These are phyloP conservation scores for Acer negundo DNA, from an alignment of 345 rosid genomes.

Conservation along the genomic window DNA sequence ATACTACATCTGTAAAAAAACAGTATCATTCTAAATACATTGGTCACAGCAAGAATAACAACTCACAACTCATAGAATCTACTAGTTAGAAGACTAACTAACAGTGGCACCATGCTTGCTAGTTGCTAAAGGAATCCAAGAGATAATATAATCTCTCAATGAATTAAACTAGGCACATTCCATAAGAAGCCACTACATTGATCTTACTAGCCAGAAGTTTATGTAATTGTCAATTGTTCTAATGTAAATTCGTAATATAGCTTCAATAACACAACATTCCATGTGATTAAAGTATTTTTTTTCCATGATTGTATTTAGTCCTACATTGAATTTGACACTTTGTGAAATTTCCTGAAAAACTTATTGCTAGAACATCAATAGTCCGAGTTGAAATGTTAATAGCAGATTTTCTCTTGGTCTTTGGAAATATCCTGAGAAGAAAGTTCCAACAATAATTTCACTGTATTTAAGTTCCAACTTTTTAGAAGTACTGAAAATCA, in stretches of 20 bases:
- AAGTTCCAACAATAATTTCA: constrained; percentile 2
- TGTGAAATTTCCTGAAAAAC: neutral
- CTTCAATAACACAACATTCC: neutral
- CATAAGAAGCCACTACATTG: neutral
- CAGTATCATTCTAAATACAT: neutral
- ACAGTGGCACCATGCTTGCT: neutral
- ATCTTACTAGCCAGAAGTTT: neutral
- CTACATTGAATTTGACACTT: neutral
- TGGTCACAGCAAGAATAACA: constrained; percentile 1
- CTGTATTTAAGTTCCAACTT: neutral
- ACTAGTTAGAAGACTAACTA: neutral
- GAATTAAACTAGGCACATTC: neutral
- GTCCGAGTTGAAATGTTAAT: neutral
- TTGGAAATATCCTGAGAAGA: neutral
- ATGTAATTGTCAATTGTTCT: neutral
- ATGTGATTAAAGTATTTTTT: neutral
- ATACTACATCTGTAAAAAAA: neutral
- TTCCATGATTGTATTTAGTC: neutral
- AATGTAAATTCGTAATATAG: neutral
- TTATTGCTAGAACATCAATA: neutral
- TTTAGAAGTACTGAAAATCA: neutral
- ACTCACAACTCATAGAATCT: neutral
- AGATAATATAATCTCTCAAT: neutral
- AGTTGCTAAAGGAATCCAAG: neutral
- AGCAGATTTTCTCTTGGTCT: neutral